Evolutionary conservation across 1,284 basidiomycete species (phyloP).

Genomic region (Golubevia sp.): DNA sequence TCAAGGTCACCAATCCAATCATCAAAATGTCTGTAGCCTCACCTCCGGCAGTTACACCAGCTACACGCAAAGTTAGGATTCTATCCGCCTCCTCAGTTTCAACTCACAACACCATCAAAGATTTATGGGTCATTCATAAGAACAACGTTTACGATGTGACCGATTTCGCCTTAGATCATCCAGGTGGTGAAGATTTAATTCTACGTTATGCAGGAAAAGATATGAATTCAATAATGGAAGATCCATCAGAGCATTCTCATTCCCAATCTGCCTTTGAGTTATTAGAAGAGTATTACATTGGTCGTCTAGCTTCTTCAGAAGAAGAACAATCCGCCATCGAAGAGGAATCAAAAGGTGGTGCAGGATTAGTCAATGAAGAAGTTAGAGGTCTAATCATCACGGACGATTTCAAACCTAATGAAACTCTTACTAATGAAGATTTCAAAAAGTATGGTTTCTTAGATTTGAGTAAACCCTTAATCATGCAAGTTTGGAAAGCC

Average conservation of each 20-base stretch:
- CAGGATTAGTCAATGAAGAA: conserved; percentile 42
- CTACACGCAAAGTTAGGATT: background rate
- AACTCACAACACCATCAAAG: conserved; percentile 68
- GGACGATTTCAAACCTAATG: conserved; percentile 50
- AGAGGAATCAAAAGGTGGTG: conserved; percentile 22
- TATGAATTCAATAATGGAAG: conserved; percentile 79
- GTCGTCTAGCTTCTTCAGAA: conserved; percentile 26
- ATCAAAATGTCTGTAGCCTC: background rate
- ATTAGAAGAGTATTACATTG: conserved; percentile 73
- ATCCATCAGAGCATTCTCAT: conserved; percentile 85
- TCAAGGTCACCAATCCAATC: too few relatives aligned
- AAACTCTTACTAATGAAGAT: conserved; percentile 43
- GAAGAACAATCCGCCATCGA: conserved; percentile 23
- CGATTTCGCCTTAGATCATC: conserved; percentile 64
- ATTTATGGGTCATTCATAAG: conserved; percentile 66
- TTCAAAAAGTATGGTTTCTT: conserved; percentile 86
- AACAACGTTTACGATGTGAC: conserved; percentile 66
- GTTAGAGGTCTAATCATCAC: conserved; percentile 71
- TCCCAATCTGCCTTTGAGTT: conserved; percentile 90
- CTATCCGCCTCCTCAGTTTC: background rate
- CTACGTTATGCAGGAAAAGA: conserved; percentile 79
- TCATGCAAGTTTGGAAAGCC: conserved; percentile 80
- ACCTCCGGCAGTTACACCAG: background rate
- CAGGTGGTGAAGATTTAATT: conserved; percentile 65
- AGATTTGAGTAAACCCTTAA: conserved; percentile 83